Evolutionary conservation across 768 basidiomycete species (phyloP).

Genomic region (Leccinum barrowsii): DNA sequence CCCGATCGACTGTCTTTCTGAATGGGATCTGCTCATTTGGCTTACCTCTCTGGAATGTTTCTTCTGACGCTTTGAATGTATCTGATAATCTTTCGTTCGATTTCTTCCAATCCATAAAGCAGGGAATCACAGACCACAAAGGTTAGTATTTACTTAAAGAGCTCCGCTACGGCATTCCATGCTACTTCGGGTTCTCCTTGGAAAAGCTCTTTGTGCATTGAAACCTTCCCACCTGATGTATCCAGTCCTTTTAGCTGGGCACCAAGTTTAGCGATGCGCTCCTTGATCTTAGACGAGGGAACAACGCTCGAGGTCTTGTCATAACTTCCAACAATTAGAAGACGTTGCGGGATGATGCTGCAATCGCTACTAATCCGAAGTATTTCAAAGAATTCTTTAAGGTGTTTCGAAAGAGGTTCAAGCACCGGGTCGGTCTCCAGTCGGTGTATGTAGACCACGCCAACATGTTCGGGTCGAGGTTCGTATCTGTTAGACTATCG

Average conservation of each 20-base stretch:
- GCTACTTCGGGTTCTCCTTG: conserved; percentile 12
- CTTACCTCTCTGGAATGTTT: background rate
- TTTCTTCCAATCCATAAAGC: background rate
- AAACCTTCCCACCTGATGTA: background rate
- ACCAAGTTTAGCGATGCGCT: background rate
- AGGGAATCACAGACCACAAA: background rate
- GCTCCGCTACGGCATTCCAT: conserved; percentile 10
- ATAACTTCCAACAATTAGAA: conserved; percentile 12
- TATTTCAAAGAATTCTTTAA: background rate
- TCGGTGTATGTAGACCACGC: conserved; percentile 20
- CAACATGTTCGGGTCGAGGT: background rate
- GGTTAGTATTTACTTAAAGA: background rate
- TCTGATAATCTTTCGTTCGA: background rate
- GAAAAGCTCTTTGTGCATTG: conserved; percentile 7
- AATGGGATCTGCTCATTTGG: background rate
- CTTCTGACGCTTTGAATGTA: background rate
- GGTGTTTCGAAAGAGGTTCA: conserved; percentile 3
- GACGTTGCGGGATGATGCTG: background rate
- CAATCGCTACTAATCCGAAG: background rate
- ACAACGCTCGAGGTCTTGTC: conserved; percentile 7
- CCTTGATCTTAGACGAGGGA: background rate
- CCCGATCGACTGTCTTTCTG: background rate
- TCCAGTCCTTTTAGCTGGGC: background rate
- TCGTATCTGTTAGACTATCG: background rate
- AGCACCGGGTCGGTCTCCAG: conserved; percentile 12